Base-by-base conservation (phyloP, 176 grass and related monocot species). In the Lolium multiflorum region DNA sequence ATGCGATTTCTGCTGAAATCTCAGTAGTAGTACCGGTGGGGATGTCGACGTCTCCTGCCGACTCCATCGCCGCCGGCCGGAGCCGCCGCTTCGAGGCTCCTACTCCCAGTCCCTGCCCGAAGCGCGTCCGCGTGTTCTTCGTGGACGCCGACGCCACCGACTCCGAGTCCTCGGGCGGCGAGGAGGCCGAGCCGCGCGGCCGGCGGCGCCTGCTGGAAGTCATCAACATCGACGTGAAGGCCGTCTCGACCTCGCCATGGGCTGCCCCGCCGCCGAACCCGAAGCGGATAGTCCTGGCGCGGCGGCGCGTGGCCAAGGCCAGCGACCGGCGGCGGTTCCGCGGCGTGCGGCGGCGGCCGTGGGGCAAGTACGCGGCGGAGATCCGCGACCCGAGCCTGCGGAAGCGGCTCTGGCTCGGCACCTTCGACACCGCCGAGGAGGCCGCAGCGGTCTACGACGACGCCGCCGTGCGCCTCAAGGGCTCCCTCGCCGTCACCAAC, bases 391-490 rank as follows among this genome's bases (percentile, higher is more conserved):
- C 89, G 18, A 17, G 25, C 48, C 89, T 68, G 73, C 48, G 72
- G 17, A 91, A 91, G 64, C 87, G 95, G 4, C 93, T 95, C 16
- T 98, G 95, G 93, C 91, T 98, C 11, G 95, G 95, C 57, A 98
- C 95, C 6, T 98, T 98, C 82, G 89, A 98, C 91, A 92, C 91
- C 71, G 96, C 96, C 87, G 90, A 94, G 93, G 90, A 92, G 61
- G 93, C 93, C 12, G 93, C 93, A 67, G 90, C 85, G 15, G 93
- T 85, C 5, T 94, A 94, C 74, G 90, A 94, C 82, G 46, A 77
- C 68, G 90, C 87, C n/a, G 93, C 90, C 50, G 31, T 94, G 12
- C 82, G 81, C 31, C 79, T 94, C 51, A 92, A 90, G 82, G 87
- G 87, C 9, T 60, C 84, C 22, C 56, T 21, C n/a, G 93, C 85